Evolutionary conservation across 1,284 basidiomycete genomes (phyloP).

Genomic region (Puccinia hordei): DNA sequence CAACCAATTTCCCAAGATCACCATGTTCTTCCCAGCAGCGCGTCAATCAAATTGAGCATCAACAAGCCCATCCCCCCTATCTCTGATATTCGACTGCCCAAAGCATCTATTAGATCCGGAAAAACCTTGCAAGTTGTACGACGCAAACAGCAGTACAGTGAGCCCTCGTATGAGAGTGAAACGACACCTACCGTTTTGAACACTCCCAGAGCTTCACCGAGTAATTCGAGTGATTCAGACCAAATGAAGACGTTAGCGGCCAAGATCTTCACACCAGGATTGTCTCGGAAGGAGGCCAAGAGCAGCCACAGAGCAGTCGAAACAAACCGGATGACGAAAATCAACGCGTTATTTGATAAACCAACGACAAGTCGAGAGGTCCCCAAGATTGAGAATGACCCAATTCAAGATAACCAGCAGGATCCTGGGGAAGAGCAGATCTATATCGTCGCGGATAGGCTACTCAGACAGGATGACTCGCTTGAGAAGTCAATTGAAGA

Average conservation of each 20-base stretch:
- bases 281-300: background rate
- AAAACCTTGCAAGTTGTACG: background rate
- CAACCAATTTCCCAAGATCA: background rate
- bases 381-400: background rate
- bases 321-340: background rate
- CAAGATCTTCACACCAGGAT: conserved; percentile 21
- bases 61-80: background rate
- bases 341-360: background rate
- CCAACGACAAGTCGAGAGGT: background rate
- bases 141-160: background rate
- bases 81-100: background rate
- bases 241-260: conserved; percentile 22
- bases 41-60: background rate
- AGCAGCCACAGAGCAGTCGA: background rate
- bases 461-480: conserved; percentile 14
- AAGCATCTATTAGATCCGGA: background rate
- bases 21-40: background rate
- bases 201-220: background rate
- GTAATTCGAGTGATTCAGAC: background rate
- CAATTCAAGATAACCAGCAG: background rate
- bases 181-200: conserved; percentile 14
- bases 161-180: background rate
- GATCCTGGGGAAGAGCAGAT: conserved; percentile 24
- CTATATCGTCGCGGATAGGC: conserved; percentile 47
- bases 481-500: background rate